phyloP scores from a whole-genome alignment of 2,329 filamentous ascomycete genomes.

The Epichloe glyceriae region DNA sequence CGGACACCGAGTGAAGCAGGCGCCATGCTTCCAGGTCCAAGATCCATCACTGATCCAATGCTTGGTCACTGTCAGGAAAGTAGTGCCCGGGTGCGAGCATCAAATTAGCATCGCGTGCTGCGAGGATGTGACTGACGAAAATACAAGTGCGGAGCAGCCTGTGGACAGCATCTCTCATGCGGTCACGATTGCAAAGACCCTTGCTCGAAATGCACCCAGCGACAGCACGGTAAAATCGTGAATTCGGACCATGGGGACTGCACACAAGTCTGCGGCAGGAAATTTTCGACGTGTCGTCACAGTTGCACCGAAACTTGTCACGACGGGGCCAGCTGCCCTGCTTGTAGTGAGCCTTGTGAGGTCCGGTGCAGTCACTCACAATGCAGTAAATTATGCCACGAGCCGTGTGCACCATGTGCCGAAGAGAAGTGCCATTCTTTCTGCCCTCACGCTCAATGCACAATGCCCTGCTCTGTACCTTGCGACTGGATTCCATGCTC shows the following conservation, averaged over 20 bases:
- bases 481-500: constrained; percentile 56
- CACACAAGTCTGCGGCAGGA: constrained; percentile 32
- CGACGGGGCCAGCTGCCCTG: constrained; percentile 28
- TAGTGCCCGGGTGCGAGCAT: constrained; percentile 44
- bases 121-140: constrained; percentile 25
- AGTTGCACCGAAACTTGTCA: constrained; percentile 41
- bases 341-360: constrained; percentile 38
- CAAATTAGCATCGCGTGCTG: constrained; percentile 34
- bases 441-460: constrained; percentile 39
- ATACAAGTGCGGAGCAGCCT: constrained; percentile 37
- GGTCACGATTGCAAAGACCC: constrained; percentile 41
- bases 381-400: constrained; percentile 41
- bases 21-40: constrained; percentile 29
- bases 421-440: constrained; percentile 38
- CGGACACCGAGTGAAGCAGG: constrained; percentile 1
- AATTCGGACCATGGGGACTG: constrained; percentile 34
- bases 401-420: constrained; percentile 50
- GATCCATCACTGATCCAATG: constrained; percentile 36
- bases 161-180: constrained; percentile 34
- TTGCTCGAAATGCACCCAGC: constrained; percentile 36
- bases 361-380: constrained; percentile 41
- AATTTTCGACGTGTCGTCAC: constrained; percentile 43
- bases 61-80: constrained; percentile 27
- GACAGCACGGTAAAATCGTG: constrained; percentile 16
- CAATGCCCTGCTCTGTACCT: constrained; percentile 51